Conservation (phyloP, 2,329 filamentous ascomycete genomes). For the Trichocomaceae sp. region DNA sequence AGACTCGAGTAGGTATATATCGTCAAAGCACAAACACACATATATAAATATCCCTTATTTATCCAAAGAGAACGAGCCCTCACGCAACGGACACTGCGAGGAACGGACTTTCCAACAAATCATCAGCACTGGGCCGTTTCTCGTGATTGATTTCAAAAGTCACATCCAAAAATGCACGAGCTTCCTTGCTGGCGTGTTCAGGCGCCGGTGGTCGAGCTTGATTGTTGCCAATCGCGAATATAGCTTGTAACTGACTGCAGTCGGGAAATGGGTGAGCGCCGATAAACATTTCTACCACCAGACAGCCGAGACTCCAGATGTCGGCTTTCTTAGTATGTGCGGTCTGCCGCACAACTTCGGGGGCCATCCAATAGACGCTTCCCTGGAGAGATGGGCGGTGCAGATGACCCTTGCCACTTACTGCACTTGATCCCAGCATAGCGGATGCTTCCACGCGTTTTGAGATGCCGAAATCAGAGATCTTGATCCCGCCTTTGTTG, state of each 20-base stretch:
- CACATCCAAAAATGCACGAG: slow-evolving; percentile 71
- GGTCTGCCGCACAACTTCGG: slow-evolving; percentile 95
- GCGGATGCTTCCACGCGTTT: slow-evolving; percentile 95
- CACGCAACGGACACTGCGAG: slow-evolving; percentile 55
- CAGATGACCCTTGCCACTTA: slow-evolving; percentile 35
- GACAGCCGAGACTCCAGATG: slow-evolving; percentile 94
- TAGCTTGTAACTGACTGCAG: slow-evolving; percentile 93
- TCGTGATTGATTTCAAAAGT: slow-evolving; percentile 97
- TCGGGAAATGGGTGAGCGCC: slow-evolving; percentile 94
- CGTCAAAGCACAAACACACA: not conserved
- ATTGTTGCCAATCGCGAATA: slow-evolving; percentile 93
- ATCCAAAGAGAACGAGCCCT: not conserved
- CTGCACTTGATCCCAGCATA: slow-evolving; percentile 51
- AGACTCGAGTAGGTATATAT: not conserved
- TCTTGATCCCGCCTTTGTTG: slow-evolving; percentile 98
- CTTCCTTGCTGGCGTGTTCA: slow-evolving; percentile 76
- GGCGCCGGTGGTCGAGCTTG: slow-evolving; percentile 84
- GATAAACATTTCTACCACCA: slow-evolving; percentile 99
- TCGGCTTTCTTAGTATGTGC: slow-evolving; percentile 97
- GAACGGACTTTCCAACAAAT: slow-evolving; percentile 78
- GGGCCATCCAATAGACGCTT: slow-evolving; percentile 99
- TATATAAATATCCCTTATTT: not conserved
- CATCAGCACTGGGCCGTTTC: slow-evolving; percentile 82
- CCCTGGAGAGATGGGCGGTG: slow-evolving; percentile 75
- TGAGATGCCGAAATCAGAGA: slow-evolving; percentile 97